Conservation (phyloP, 164 flowering plant genomes). For the Umbellularia californica region DNA sequence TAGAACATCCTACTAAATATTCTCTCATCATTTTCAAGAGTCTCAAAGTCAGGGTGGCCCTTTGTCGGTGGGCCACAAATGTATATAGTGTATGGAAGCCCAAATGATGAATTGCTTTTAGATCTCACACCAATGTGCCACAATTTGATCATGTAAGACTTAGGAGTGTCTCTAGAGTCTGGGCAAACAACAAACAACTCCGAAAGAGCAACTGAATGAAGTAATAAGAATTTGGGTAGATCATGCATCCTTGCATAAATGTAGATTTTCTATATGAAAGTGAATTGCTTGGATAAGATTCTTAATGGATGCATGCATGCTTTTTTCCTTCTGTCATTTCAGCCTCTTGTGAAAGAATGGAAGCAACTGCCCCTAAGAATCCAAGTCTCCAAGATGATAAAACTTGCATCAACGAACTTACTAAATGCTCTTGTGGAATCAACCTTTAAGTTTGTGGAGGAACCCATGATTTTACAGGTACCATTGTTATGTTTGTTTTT, state of each 20-base stretch:
- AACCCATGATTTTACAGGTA: constrained; percentile 16
- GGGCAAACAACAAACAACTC: too few relatives aligned
- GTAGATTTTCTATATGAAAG: neutral
- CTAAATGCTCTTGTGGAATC: constrained; percentile 8
- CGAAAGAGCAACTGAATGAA: too few relatives aligned
- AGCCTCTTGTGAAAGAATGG: constrained; percentile 11
- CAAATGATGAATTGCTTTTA: too few relatives aligned
- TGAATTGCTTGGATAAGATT: neutral
- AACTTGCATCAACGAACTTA: neutral
- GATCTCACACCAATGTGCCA: too few relatives aligned
- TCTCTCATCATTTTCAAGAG: too few relatives aligned
- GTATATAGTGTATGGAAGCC: too few relatives aligned
- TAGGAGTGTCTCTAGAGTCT: too few relatives aligned
- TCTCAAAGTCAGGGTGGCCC: too few relatives aligned
- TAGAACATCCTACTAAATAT: too few relatives aligned
- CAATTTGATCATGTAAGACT: too few relatives aligned
- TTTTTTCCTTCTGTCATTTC: neutral
- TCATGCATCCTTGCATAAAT: neutral
- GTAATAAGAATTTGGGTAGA: neutral
- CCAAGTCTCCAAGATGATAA: constrained; percentile 1
- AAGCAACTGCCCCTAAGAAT: neutral
- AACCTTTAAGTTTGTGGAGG: constrained; percentile 10
- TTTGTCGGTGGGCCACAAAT: too few relatives aligned
- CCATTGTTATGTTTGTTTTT: neutral
- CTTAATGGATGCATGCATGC: too few relatives aligned